Percentiles rank a stretch among this genome's conserved stretches.
Conservation (phyloP, 202 grass and related monocot genomes). For the Tripidium arundinaceum region DNA sequence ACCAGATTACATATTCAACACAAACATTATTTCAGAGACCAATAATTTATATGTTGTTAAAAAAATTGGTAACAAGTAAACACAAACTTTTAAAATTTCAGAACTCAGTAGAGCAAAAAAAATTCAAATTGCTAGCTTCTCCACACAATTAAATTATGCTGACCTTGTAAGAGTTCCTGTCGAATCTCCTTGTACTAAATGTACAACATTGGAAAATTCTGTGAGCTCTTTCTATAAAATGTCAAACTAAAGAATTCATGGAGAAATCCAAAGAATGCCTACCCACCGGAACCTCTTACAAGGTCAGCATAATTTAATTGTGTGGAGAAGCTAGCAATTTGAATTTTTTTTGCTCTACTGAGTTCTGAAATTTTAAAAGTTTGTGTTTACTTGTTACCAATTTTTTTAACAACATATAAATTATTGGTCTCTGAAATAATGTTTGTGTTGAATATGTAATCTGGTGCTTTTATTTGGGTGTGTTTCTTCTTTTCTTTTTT, state of each 20-base stretch:
- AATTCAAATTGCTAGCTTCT: neutral
- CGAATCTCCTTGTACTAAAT: too few species aligned
- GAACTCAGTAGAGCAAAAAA: neutral
- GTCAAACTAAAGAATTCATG: too few species aligned
- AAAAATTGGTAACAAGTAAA: neutral
- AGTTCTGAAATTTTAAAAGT: neutral
- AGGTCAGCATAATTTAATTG: neutral
- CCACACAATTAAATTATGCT: neutral
- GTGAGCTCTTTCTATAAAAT: too few species aligned
- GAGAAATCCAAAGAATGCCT: too few species aligned
- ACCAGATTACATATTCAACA: constrained; percentile 16
- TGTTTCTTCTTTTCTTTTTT: neutral
- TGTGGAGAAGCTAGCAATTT: neutral
- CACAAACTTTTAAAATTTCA: neutral
- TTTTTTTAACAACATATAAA: constrained; percentile 5
- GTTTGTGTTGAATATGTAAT: constrained; percentile 6
- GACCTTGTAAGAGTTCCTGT: constrained; percentile 9
- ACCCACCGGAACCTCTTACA: too few species aligned
- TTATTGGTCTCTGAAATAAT: neutral
- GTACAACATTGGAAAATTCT: too few species aligned
- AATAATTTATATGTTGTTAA: neutral
- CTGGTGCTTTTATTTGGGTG: constrained; percentile 10
- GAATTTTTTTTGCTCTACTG: neutral
- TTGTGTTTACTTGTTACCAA: neutral
- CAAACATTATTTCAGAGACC: neutral